Evolutionary conservation across 2,329 filamentous ascomycete species (phyloP).

Genomic region (Microcera coccophila): DNA sequence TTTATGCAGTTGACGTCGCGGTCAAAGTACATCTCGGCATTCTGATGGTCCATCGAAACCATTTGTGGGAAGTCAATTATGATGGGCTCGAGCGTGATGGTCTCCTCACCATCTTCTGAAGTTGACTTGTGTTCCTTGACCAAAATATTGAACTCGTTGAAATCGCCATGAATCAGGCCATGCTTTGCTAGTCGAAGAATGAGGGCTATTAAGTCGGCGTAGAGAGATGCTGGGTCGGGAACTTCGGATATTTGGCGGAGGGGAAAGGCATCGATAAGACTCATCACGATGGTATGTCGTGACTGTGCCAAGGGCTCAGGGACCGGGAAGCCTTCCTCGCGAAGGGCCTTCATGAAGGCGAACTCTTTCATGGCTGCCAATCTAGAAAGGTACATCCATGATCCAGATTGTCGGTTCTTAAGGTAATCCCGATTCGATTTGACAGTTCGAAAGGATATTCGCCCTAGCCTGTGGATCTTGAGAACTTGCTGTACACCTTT

Average conservation of each 20-base stretch:
- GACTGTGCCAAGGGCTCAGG: slow-evolving; percentile 85
- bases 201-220: slow-evolving; percentile 84
- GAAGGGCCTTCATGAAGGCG: slow-evolving; percentile 86
- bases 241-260: slow-evolving; percentile 83
- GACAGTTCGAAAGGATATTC: slow-evolving; percentile 95
- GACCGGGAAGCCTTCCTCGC: slow-evolving; percentile 81
- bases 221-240: slow-evolving; percentile 78
- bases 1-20: slow-evolving; percentile 95
- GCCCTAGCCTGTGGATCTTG: slow-evolving; percentile 92
- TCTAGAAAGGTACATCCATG: slow-evolving; percentile 97
- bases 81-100: slow-evolving; percentile 64
- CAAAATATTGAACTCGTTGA: slow-evolving; percentile 98
- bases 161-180: slow-evolving; percentile 94
- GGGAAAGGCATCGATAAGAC: slow-evolving; percentile 85
- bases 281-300: slow-evolving; percentile 95
- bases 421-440: slow-evolving; percentile 96
- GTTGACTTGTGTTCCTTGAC: slow-evolving; percentile 66
- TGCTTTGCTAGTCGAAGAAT: slow-evolving; percentile 79
- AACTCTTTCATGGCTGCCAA: slow-evolving; percentile 92
- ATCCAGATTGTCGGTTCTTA: slow-evolving; percentile 70
- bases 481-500: slow-evolving; percentile 74
- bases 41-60: slow-evolving; percentile 88
- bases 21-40: slow-evolving; percentile 97
- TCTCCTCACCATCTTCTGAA: slow-evolving; percentile 39
- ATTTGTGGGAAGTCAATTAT: slow-evolving; percentile 98